Conservation (phyloP, 169 alveolate genomes). For the Plasmodium gaboni region DNA sequence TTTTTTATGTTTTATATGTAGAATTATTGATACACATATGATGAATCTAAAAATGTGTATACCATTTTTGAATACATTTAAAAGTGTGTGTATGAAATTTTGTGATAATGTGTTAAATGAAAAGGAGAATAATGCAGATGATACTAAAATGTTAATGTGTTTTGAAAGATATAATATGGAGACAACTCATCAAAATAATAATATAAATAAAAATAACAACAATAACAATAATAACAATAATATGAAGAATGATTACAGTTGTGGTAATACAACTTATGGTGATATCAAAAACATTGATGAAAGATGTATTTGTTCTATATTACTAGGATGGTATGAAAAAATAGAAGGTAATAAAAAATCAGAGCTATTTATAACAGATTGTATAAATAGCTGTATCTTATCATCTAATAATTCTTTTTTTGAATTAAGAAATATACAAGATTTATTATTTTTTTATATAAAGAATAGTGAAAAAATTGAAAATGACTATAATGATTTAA, state of each 20-base stretch:
- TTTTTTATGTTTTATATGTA: slow-evolving; percentile 26
- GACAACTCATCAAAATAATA: background rate
- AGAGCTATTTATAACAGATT: slow-evolving; percentile 41
- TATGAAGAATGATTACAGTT: background rate
- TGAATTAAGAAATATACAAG: slow-evolving; percentile 1
- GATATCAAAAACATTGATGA: background rate
- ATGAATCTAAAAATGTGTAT: slow-evolving; percentile 40
- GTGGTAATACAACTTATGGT: background rate
- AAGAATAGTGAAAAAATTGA: slow-evolving; percentile 39
- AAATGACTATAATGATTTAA: slow-evolving; percentile 29
- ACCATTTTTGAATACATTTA: slow-evolving; percentile 26
- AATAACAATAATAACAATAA: background rate
- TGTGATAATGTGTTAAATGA: background rate
- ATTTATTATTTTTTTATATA: slow-evolving; percentile 30
- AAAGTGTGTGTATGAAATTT: slow-evolving; percentile 34
- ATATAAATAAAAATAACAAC: background rate
- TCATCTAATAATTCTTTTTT: slow-evolving; percentile 9
- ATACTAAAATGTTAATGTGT: background rate
- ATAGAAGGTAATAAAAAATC: slow-evolving; percentile 37
- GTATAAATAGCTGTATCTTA: slow-evolving; percentile 37
- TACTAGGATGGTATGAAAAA: slow-evolving; percentile 11
- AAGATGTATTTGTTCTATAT: slow-evolving; percentile 3
- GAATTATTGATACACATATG: slow-evolving; percentile 20
- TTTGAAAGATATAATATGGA: background rate
- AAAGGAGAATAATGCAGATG: background rate